phyloP scores from a whole-genome alignment of 148 eudicot species.

The Pharnaceum exiguum region DNA sequence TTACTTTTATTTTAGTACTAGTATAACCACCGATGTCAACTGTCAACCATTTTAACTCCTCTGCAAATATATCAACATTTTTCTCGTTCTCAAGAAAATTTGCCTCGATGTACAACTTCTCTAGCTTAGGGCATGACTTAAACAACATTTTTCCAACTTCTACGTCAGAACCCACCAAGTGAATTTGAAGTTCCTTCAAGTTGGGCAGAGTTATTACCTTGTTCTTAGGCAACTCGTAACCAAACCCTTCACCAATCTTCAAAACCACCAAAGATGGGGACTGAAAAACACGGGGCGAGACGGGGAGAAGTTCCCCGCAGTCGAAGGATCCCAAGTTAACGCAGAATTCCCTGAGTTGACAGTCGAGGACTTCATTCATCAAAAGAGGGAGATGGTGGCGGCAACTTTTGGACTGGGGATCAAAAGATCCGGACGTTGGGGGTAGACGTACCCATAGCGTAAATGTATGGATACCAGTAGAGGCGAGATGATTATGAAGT shows the following conservation, averaged over 20 bases:
- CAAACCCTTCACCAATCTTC: not conserved
- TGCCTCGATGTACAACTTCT: not conserved
- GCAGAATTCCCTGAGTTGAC: too few species aligned
- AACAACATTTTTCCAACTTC: not conserved
- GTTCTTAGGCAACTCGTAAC: not conserved
- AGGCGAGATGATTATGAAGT: not conserved
- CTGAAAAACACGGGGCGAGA: not conserved
- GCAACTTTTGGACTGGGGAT: too few species aligned
- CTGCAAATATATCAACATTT: not conserved
- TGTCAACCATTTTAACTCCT: slow-evolving; percentile 2
- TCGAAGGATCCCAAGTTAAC: too few species aligned
- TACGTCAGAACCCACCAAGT: not conserved
- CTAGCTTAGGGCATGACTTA: slow-evolving; percentile 10
- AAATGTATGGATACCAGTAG: not conserved
- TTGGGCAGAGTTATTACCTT: slow-evolving; percentile 2
- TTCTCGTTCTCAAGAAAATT: not conserved
- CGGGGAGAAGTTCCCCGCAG: not conserved
- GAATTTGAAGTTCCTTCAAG: not conserved
- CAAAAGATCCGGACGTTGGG: too few species aligned
- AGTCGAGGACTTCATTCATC: too few species aligned
- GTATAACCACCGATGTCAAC: too few species aligned
- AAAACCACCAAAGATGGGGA: too few species aligned
- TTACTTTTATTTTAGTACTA: too few species aligned
- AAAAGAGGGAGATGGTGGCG: too few species aligned
- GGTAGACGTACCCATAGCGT: too few species aligned